These are phyloP conservation scores for Ambrosiella xylebori DNA, from an alignment of 2,329 filamentous ascomycete genomes.

Conservation along the genomic window DNA sequence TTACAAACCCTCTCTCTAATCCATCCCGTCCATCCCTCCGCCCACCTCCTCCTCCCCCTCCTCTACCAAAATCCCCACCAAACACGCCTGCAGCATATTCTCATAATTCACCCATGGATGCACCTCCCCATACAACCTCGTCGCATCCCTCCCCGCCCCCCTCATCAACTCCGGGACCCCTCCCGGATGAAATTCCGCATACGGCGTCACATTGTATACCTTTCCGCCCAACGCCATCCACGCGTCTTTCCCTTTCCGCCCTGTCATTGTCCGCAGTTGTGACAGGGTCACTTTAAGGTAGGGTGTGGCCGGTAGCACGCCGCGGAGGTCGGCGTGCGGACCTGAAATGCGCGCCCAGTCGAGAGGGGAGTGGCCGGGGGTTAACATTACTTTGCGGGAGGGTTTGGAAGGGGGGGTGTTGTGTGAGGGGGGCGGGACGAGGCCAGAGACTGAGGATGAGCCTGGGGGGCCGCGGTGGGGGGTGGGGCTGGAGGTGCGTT, in stretches of 20 bases:
- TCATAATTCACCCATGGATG: slow-evolving; percentile 60
- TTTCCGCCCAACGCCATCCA: slow-evolving; percentile 83
- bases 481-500: slow-evolving; percentile 27
- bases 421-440: slow-evolving; percentile 40
- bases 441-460: slow-evolving; percentile 19
- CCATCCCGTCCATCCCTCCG: slow-evolving; percentile 42
- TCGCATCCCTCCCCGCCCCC: slow-evolving; percentile 44
- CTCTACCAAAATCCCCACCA: slow-evolving; percentile 45
- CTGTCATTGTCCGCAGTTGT: slow-evolving; percentile 61
- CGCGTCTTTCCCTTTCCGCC: slow-evolving; percentile 67
- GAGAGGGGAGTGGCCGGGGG: slow-evolving; percentile 83
- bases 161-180: slow-evolving; percentile 57
- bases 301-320: slow-evolving; percentile 32
- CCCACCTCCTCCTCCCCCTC: slow-evolving; percentile 27
- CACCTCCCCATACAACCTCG: slow-evolving; percentile 45
- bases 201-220: slow-evolving; percentile 89
- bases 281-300: slow-evolving; percentile 65
- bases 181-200: slow-evolving; percentile 79
- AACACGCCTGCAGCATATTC: slow-evolving; percentile 46
- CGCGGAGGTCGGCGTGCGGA: slow-evolving; percentile 50
- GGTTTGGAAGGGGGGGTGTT: slow-evolving; percentile 35
- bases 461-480: slow-evolving; percentile 23
- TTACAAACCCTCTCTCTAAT: slow-evolving; percentile 22
- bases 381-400: slow-evolving; percentile 56
- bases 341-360: slow-evolving; percentile 78